A percentile compares a stretch with the other conserved stretches of the same genome.
phyloP scores from a whole-genome alignment of 2,329 filamentous ascomycete genomes.

The Phialophora verrucosa region DNA sequence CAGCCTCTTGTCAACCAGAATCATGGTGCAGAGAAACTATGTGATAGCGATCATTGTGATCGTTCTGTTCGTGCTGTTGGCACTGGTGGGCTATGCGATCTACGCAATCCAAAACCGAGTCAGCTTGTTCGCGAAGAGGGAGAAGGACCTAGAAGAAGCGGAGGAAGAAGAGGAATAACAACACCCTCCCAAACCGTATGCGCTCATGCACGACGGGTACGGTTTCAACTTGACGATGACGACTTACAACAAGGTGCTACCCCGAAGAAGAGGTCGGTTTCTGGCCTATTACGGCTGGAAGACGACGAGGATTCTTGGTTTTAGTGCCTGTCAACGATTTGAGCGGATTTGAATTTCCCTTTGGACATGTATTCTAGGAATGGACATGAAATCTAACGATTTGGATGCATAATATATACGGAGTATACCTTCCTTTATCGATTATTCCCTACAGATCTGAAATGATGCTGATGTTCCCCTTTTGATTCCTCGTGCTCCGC shows the following conservation, averaged over 20 bases:
- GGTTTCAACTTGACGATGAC: slow-evolving; percentile 32
- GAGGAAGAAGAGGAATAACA: slow-evolving; percentile 38
- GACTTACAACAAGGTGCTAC: neutral
- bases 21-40: slow-evolving; percentile 54
- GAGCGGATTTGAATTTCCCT: slow-evolving; percentile 6
- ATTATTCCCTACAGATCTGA: slow-evolving; percentile 30
- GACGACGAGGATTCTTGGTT: slow-evolving; percentile 35
- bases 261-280: slow-evolving; percentile 21
- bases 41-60: slow-evolving; percentile 59
- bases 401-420: slow-evolving; percentile 1
- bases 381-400: neutral
- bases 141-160: slow-evolving; percentile 42
- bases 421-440: neutral
- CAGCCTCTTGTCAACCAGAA: neutral
- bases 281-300: slow-evolving; percentile 29
- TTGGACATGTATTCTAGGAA: neutral
- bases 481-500: slow-evolving; percentile 28
- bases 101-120: slow-evolving; percentile 46
- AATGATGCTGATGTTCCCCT: slow-evolving; percentile 33
- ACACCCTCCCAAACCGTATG: slow-evolving; percentile 11
- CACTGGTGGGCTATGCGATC: slow-evolving; percentile 48
- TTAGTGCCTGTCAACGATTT: slow-evolving; percentile 25
- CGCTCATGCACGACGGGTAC: slow-evolving; percentile 13
- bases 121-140: slow-evolving; percentile 40
- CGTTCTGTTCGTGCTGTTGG: slow-evolving; percentile 55